Evolutionary conservation across 2,329 filamentous ascomycete species (phyloP).

Genomic region (Trichophyton simii): DNA sequence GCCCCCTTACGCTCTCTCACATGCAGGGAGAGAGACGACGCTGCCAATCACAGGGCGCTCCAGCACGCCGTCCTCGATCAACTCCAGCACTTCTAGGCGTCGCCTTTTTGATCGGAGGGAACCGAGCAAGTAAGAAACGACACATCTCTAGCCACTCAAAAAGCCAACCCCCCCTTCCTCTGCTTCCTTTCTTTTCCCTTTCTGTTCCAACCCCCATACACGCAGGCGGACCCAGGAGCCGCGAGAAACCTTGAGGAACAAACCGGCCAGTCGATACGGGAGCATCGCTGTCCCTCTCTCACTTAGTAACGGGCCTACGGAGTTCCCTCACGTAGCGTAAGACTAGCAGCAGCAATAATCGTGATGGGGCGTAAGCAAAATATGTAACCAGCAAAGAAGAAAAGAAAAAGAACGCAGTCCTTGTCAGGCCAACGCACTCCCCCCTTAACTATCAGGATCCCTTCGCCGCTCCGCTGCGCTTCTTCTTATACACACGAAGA

Average conservation of each 20-base stretch:
- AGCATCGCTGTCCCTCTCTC: background rate
- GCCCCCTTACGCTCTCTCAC: background rate
- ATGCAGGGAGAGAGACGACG: conserved; percentile 2
- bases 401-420: background rate
- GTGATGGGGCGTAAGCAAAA: conserved; percentile 1
- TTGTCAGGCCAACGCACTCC: conserved; percentile 5
- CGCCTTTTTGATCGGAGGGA: background rate
- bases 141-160: background rate
- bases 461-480: background rate
- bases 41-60: background rate
- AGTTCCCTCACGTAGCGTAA: conserved; percentile 1
- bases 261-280: background rate
- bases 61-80: conserved; percentile 1
- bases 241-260: background rate
- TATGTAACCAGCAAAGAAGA: conserved; percentile 2
- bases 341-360: conserved; percentile 4
- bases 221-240: background rate
- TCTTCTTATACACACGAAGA: background rate
- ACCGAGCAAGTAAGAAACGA: conserved; percentile 1
- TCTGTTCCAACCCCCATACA: background rate
- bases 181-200: too few species aligned
- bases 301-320: background rate
- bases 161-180: background rate
- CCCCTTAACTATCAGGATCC: background rate
- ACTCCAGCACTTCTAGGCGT: background rate